Evolutionary conservation across 2,329 filamentous ascomycete species (phyloP).

Genomic region (Claviceps quebecensis): DNA sequence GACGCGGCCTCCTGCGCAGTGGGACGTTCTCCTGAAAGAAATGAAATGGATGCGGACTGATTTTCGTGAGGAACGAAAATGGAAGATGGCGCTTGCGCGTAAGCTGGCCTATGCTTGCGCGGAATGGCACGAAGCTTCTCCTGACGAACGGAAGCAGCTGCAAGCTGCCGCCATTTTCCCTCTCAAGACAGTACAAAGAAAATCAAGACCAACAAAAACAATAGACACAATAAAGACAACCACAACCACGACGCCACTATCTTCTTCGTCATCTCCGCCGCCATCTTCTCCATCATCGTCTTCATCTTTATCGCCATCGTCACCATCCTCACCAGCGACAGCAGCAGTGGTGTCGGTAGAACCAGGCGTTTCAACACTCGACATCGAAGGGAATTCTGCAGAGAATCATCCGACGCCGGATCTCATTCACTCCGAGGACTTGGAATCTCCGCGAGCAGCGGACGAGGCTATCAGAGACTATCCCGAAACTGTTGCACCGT

Average conservation of each 20-base stretch:
- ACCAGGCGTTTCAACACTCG: constrained; percentile 21
- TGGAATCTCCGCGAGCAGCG: constrained; percentile 37
- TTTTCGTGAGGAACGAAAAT: constrained; percentile 85
- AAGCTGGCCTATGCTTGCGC: constrained; percentile 73
- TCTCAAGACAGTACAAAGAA: constrained; percentile 17
- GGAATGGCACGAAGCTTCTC: constrained; percentile 57
- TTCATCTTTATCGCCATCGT: too few species aligned
- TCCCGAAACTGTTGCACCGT: constrained; percentile 47
- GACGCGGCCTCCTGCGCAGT: constrained; percentile 59
- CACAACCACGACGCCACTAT: too few species aligned
- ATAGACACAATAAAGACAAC: too few species aligned
- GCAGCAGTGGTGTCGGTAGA: background rate
- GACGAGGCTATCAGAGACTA: constrained; percentile 26
- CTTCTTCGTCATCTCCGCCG: too few species aligned
- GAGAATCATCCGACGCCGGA: constrained; percentile 50
- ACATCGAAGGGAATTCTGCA: constrained; percentile 17
- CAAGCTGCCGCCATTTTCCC: constrained; percentile 49
- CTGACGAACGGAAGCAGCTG: constrained; percentile 49
- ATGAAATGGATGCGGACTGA: constrained; percentile 98
- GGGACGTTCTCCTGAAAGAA: constrained; percentile 77
- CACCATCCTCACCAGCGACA: constrained; percentile 10
- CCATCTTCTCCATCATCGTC: too few species aligned
- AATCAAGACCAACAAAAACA: too few species aligned
- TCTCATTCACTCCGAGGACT: constrained; percentile 48
- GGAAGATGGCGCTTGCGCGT: constrained; percentile 72